Base-by-base conservation (phyloP, 148 eudicot species). In the Persicaria maculosa region DNA sequence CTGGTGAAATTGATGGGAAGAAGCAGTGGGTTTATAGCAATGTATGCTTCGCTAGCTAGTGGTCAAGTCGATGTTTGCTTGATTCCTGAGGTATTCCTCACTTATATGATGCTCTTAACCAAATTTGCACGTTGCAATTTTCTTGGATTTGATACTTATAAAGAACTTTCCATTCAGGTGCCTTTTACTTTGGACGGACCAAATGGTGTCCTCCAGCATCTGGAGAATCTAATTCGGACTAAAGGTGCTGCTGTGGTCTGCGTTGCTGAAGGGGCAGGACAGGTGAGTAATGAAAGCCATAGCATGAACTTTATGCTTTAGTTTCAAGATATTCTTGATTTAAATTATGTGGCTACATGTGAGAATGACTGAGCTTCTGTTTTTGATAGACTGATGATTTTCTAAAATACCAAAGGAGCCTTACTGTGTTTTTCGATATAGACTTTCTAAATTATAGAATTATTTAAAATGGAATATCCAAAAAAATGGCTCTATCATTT, bases 31-130 rank as follows among this genome's bases (percentile, higher is more conserved):
- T 82, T 80, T 81, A 85, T 85, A 62, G 87, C 87, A 57, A 82
- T 85, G 83, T 81, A 85, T 78, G 87, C 87, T n/a, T 82, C 87
- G 68, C 87, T 85, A 48, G 85, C 85, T 25, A 85, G 87, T 80
- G 85, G 87, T 64, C 85, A 85, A 75, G 83, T 80, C 50, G 87
- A 85, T 47, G 75, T 82, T 76, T 85, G 87, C 74, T 82, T 85
- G 55, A 82, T 85, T 47, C 87, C 87, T 76, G 87, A 85, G 83
- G 87, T 84, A 54, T 71, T 74, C 70, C 50, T 76, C 44, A 69
- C 48, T 59, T 59, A 22, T 59, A 9, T 20, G 43, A 59, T 11
- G 9, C 43, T 62, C 16, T 61, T 19, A 25, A 9, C 43, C 44
- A 11, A 9, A 61, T 22, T 59, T 59, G 44, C 14, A 40, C 46